Evolutionary conservation across 2,329 filamentous ascomycete species (phyloP).

Genomic region (Parastagonospora avenae): DNA sequence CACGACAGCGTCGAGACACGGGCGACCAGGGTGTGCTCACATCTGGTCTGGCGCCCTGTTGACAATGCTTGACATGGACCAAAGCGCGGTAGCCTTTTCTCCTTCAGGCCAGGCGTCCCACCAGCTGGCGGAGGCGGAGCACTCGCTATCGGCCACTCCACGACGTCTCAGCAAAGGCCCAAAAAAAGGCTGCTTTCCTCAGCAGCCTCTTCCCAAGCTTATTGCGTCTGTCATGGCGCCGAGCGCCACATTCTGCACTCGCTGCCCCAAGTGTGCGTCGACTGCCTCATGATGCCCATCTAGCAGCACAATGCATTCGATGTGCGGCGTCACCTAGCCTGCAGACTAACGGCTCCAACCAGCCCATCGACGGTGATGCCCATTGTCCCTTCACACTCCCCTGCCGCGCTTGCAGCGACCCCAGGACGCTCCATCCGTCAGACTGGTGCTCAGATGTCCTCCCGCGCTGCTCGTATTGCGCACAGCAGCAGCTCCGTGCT

Average conservation of each 20-base stretch:
- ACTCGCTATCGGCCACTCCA: constrained; percentile 10
- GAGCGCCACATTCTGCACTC: constrained; percentile 8
- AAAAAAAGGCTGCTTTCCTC: constrained; percentile 1
- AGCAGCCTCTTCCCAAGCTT: constrained; percentile 16
- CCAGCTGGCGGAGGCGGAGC: constrained; percentile 1
- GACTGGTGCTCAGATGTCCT: neutral
- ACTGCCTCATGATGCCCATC: neutral
- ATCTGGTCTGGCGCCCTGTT: constrained; percentile 9
- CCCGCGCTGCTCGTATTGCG: constrained; percentile 6
- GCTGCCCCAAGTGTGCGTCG: constrained; percentile 1
- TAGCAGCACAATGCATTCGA: neutral
- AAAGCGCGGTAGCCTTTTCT: constrained; percentile 6
- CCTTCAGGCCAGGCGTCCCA: constrained; percentile 6
- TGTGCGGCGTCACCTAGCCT: neutral
- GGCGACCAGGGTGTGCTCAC: constrained; percentile 12
- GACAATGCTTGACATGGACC: neutral
- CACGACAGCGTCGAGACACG: constrained; percentile 13
- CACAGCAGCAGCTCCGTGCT: constrained; percentile 9
- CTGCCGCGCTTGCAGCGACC: constrained; percentile 1
- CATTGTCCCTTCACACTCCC: neutral
- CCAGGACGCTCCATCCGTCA: neutral
- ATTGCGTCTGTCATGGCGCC: neutral
- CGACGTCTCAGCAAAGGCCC: constrained; percentile 3
- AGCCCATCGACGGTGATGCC: neutral
- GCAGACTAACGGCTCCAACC: neutral